Base-by-base conservation (phyloP, 106 monocot genomes). In the Dendrobium catenatum region DNA sequence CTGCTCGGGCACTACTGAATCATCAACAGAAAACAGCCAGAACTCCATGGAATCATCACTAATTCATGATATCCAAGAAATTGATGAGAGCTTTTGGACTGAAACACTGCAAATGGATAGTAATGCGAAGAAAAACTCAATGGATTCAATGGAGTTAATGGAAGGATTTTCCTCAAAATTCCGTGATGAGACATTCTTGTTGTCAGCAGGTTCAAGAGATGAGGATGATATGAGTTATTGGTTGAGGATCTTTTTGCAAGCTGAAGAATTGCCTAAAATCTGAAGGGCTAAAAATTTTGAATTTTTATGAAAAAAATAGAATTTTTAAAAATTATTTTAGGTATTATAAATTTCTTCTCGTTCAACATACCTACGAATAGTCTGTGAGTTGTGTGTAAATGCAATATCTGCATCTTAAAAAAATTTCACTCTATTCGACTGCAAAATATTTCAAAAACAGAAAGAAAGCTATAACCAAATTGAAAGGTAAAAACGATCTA, bases 191-290 rank as follows among this genome's bases (percentile, higher is more conserved):
- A 42, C n/a, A 4, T 6, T 16, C 48, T 43, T n/a, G n/a, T 41
- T 56, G 24, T 66, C 44, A 11, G 58, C 73, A 26, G 44, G 73
- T 0, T 42, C 44, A 11, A 18, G 9, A 27, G 40, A 27, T 4
- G 77, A 77, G 9, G 75, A 82, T 74, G 55, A 67, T 11, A n/a
- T 79, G 56, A 78, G 43, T 37, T 86, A 82, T 51, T 86, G 86
- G 86, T 46, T 86, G 40, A 82, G 44, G 13, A 43, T 86, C 41
- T 48, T 86, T 41, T 51, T 75, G 79, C 79, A 78, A 67, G 47
- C 78, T 20, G 86, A 72, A 73, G 78, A 79, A n/a, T 49, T 83
- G 48, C 77, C 68, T 48, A 51, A 68, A n/a, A 81, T 54, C 9
- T 81, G 41, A 80, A 73, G 13, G 16, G 37, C 37, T 37, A 37